Base-by-base conservation (phyloP, 345 rosid genomes). In the Conringia planisiliqua region DNA sequence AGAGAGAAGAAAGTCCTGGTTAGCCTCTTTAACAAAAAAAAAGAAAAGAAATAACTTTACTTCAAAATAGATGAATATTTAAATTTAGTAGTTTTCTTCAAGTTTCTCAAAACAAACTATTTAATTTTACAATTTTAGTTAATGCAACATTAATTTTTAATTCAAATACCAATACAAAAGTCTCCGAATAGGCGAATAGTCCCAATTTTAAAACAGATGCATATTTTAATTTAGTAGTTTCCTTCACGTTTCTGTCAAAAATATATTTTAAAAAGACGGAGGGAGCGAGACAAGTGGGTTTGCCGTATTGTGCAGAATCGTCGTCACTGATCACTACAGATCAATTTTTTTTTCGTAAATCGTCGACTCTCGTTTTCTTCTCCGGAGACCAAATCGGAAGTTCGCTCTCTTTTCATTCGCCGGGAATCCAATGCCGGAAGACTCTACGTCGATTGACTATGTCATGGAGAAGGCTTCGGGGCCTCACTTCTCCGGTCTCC, bases 401-500 rank as follows among this genome's bases (percentile, higher is more conserved):
- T 35, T 70, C 3, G n/a, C 18, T 39, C n/a, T 27, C 50, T 13
- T 32, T 36, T 30, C 27, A 1, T 30, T 65, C 57, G 13, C 59
- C 54, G 39, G 5, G 4, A 60, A 40, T 30, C 12, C 10, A 66
- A 85, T 86, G 94, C 84, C 86, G 78, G 93, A 80, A 76, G 85
- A 81, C 56, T 76, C 88, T 13, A 76, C 43, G 27, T 82, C 87
- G 44, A 87, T 90, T 13, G 99, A 92, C 78, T 89, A 83, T 73
- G 96, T 82, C 69, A 96, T 96, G 98, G 99, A 92, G 88, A 92
- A 88, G 78, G 96, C 99, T 3, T 90, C 90, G 13, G 98, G 99
- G 42, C 93, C 97, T 18, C 99, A 96, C 89, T 96, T 92, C 89
- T 96, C 99, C 76, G 98, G 99, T 77, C 87, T 96, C 46, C 99